These are phyloP conservation scores for Salix exigua DNA, from an alignment of 345 rosid genomes.

Conservation along the genomic window DNA sequence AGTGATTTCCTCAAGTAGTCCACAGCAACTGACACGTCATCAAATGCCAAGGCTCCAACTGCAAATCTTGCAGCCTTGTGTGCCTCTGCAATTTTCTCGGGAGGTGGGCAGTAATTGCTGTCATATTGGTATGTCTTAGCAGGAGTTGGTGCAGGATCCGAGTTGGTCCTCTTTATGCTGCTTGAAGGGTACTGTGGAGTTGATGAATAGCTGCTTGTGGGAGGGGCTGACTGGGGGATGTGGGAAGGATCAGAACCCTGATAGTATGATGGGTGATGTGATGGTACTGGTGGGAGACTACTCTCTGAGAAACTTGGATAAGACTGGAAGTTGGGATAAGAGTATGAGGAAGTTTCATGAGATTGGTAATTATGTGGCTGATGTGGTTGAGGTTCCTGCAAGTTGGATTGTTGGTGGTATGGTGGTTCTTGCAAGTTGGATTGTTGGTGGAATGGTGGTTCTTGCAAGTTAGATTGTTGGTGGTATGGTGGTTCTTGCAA, in stretches of 20 bases:
- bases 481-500: slow-evolving; percentile 38
- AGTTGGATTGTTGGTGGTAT: slow-evolving; percentile 49
- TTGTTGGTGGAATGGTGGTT: no score
- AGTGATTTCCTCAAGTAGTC: slow-evolving; percentile 77
- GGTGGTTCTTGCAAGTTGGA: slow-evolving; percentile 9
- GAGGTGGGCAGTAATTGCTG: slow-evolving; percentile 77
- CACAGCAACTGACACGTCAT: slow-evolving; percentile 82
- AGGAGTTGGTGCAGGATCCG: slow-evolving; percentile 43
- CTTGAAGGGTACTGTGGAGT: slow-evolving; percentile 47
- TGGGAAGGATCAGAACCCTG: slow-evolving; percentile 67
- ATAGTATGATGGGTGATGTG: slow-evolving; percentile 57
- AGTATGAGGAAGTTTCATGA: slow-evolving; percentile 48
- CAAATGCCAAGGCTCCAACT: slow-evolving; percentile 93
- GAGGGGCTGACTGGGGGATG: slow-evolving; percentile 52
- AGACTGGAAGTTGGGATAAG: slow-evolving; percentile 83
- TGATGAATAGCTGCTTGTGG: slow-evolving; percentile 47
- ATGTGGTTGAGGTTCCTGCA: slow-evolving; percentile 57
- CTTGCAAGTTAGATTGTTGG: no score
- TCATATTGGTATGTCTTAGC: slow-evolving; percentile 59
- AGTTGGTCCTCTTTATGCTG: slow-evolving; percentile 40
- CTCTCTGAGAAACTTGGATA: slow-evolving; percentile 82
- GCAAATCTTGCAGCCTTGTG: slow-evolving; percentile 98
- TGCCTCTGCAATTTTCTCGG: slow-evolving; percentile 86
- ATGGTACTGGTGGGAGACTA: slow-evolving; percentile 63
- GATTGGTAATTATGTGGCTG: slow-evolving; percentile 51